Base-by-base conservation (phyloP, 177 flowering plant genomes). In the Vitis hybrid region DNA sequence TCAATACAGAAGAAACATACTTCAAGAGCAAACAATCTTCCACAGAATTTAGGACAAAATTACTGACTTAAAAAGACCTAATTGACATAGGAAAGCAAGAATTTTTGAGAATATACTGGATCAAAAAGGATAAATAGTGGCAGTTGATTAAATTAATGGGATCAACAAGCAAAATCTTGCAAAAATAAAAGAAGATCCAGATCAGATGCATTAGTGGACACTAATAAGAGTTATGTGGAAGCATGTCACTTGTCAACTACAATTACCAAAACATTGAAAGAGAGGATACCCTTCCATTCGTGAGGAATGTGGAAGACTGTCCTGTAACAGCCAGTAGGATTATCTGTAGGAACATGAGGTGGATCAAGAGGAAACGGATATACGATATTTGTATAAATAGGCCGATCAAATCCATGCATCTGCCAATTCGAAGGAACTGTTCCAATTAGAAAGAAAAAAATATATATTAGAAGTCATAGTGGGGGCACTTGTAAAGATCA, bases 351-450 rank as follows among this genome's bases (percentile, higher is more conserved):
- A 74, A 90, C 86, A 68, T 75, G 65, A 34, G 99, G 99, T 69
- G 99, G 99, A 84, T 88, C 85, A 75, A 89, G 69, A 32, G 89
- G 89, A 79, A 94, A 94, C 52, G 99, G 97, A 82, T 91, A 94
- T 0, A 62, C 52, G 30, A 79, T 15, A 77, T 94, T 94, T n/a
- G 98, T 93, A 72, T 94, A 94, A 54, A 94, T 90, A 10, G 99
- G 99, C 68, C 75, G 79, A 76, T 90, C 99, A 81, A 84, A 93
- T 68, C 98, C 98, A 82, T 94, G 97, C 98, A 90, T 78, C 84
- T 94, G 96, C 99, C 98, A 94, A 74, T 90, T 94, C 52, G 98
- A 93, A 77, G 99, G 99, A 79, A 94, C 99, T 94, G 92, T 67
- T 75, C 59, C 82, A 83, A 71, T n/a, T 18, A 75, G 49, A 30